Conservation (phyloP, 306 rosid genomes). For the Macrotyloma uniflorum region DNA sequence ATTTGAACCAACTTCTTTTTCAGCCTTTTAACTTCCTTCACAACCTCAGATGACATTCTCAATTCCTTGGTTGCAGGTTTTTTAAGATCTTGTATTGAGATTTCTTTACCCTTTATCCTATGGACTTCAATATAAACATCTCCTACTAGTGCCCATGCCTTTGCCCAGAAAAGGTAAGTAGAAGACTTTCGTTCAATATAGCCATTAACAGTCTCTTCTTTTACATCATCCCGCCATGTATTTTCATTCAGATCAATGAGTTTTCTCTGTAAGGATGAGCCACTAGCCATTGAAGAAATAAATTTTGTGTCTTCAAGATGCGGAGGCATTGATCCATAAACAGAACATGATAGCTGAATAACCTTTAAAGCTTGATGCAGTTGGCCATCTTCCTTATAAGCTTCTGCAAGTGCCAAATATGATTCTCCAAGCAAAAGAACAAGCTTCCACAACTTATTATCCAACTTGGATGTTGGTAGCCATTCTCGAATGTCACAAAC, state of each 20-base stretch:
- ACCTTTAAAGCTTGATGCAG: constrained; percentile 86
- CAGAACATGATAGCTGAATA: constrained; percentile 85
- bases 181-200: constrained; percentile 68
- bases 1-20: constrained; percentile 78
- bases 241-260: constrained; percentile 47
- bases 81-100: constrained; percentile 52
- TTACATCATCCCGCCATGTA: constrained; percentile 43
- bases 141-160: constrained; percentile 89
- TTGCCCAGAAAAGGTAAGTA: constrained; percentile 90
- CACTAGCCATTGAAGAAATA: constrained; percentile 83
- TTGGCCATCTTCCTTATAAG: constrained; percentile 83
- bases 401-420: constrained; percentile 92
- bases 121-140: constrained; percentile 85
- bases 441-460: constrained; percentile 90
- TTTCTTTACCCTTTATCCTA: constrained; percentile 52
- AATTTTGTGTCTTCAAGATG: constrained; percentile 84
- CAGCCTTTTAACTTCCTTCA: constrained; percentile 93
- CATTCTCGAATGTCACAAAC: constrained; percentile 95
- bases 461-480: constrained; percentile 94
- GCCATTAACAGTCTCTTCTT: constrained; percentile 47
- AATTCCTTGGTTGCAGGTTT: constrained; percentile 63
- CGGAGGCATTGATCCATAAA: constrained; percentile 97
- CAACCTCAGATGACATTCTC: constrained; percentile 90
- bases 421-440: constrained; percentile 98
- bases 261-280: constrained; percentile 49